Base-by-base conservation (phyloP, 2,329 filamentous ascomycete genomes). In the Penicillium sp. region DNA sequence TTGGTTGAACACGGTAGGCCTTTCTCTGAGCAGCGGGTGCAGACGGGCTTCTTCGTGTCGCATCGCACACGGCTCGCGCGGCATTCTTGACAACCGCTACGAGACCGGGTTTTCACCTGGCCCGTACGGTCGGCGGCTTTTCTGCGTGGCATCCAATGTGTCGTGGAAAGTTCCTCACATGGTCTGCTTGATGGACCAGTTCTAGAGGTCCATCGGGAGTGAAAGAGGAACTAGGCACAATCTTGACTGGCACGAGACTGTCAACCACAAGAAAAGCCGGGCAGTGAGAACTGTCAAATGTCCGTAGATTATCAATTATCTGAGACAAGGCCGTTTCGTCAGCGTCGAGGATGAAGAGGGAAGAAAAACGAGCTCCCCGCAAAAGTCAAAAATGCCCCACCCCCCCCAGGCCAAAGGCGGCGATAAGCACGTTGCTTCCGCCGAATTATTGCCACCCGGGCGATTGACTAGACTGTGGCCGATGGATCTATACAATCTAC, bases 51-150 rank as follows among this genome's bases (percentile, higher is more conserved):
- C 45, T 72, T 71, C 53, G 75, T 76, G 54, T 80, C 78, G 66
- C 78, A 80, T 53, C 77, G 75, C 57, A 81, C 76, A 58, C 77
- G 78, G 58, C 78, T 76, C 55, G 71, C 66, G 24, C 77, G 77
- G 60, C 79, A 81, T 65, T 76, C 77, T 61, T 72, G 72, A 65
- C 79, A 81, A 56, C 79, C 78, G 66, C 68, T 74, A 53, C 78
- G 76, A 60, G 74, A 77, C 65, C 77, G 75, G 66, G 75, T 76
- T 66, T 76, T 76, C 56, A 74, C 72, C 66, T 73, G 74, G 65
- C 70, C 73, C 66, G 69, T 61, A 58, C 71, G 73, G 70, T 76
- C 74, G 66, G 71, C 68, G 61, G 72, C 72, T 72, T 75, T 76
- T 72, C 70, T 74, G 68, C 75, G 75, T 62, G 75, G 74, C 75